A percentile compares a stretch with the other conserved stretches of the same genome.
Evolutionary conservation across 805 yeast genomes (phyloP).

Genomic region (Yamadazyma phyllophila): DNA sequence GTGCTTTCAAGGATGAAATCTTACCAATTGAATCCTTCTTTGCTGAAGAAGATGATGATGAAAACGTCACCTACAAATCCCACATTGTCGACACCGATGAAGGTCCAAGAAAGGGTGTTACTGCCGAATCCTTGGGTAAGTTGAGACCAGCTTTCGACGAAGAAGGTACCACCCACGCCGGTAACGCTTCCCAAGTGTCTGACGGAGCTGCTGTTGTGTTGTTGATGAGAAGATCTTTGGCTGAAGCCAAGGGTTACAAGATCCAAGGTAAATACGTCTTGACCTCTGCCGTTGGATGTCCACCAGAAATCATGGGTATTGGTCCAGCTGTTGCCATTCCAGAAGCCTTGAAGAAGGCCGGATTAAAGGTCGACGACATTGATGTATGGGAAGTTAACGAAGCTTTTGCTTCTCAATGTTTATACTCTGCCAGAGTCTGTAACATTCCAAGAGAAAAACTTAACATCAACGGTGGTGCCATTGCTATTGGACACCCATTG

Average conservation of each 20-base stretch:
- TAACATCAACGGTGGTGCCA: conserved; percentile 95
- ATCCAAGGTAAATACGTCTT: conserved; percentile 79
- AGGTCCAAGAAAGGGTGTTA: conserved; percentile 87
- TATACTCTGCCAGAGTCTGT: conserved; percentile 65
- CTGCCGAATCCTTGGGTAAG: conserved; percentile 69
- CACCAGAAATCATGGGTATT: conserved; percentile 96
- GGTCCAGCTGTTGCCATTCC: conserved; percentile 98
- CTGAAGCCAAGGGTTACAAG: conserved; percentile 68
- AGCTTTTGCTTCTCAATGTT: conserved; percentile 94
- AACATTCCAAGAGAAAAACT: conserved; percentile 62
- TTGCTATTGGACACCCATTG: conserved; percentile 90
- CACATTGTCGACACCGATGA: conserved; percentile 67
- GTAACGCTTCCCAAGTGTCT: conserved; percentile 93
- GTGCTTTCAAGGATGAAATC: conserved; percentile 85
- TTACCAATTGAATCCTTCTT: conserved; percentile 69
- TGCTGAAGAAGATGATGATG: conserved; percentile 58
- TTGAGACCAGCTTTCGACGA: conserved; percentile 83
- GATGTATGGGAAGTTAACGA: conserved; percentile 86
- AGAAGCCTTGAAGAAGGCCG: conserved; percentile 60
- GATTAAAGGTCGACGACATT: conserved; percentile 62
- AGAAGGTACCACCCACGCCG: conserved; percentile 89
- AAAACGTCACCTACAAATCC: conserved; percentile 42
- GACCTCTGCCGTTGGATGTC: conserved; percentile 84
- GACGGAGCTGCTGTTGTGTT: conserved; percentile 95
- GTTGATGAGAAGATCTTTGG: conserved; percentile 81